These are phyloP conservation scores for Neofusicoccum umdonicola DNA, from an alignment of 2,329 filamentous ascomycete species.

Conservation along the genomic window DNA sequence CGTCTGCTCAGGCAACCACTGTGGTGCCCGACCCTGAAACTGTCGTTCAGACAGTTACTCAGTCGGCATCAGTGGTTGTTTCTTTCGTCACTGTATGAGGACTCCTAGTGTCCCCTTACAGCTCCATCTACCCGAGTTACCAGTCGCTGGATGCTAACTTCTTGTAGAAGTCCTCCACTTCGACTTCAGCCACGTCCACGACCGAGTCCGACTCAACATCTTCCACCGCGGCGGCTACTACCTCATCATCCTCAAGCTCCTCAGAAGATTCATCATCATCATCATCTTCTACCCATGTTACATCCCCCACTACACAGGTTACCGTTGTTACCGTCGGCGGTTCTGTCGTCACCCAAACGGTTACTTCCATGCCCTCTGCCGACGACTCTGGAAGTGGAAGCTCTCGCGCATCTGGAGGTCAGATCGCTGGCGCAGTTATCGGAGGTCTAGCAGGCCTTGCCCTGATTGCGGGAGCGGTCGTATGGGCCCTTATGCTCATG, in stretches of 20 bases:
- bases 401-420: conserved; percentile 31
- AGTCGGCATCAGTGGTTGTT: conserved; percentile 20
- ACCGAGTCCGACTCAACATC: too few relatives aligned
- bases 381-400: background rate
- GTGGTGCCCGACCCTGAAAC: conserved; percentile 26
- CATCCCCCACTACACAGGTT: conserved; percentile 34
- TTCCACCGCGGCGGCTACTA: too few relatives aligned
- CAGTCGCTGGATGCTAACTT: background rate
- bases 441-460: conserved; percentile 41
- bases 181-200: too few relatives aligned
- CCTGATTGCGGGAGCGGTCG: conserved; percentile 36
- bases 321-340: conserved; percentile 45
- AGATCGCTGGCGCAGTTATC: conserved; percentile 48
- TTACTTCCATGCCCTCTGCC: conserved; percentile 38
- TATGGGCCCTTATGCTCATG: conserved; percentile 36
- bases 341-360: conserved; percentile 42
- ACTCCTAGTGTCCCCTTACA: background rate
- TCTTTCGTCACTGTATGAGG: conserved; percentile 21
- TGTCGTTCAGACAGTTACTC: conserved; percentile 28
- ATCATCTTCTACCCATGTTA: conserved; percentile 20
- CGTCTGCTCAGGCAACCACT: conserved; percentile 24
- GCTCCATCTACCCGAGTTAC: too few relatives aligned
- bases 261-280: conserved; percentile 19
- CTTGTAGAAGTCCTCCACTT: too few relatives aligned
- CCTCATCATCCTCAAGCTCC: too few relatives aligned